Evolutionary conservation across 257 asterid genomes (phyloP), one percentile per base, ranked within the genome.

Genomic region (Solanum pimpinellifolium): DNA sequence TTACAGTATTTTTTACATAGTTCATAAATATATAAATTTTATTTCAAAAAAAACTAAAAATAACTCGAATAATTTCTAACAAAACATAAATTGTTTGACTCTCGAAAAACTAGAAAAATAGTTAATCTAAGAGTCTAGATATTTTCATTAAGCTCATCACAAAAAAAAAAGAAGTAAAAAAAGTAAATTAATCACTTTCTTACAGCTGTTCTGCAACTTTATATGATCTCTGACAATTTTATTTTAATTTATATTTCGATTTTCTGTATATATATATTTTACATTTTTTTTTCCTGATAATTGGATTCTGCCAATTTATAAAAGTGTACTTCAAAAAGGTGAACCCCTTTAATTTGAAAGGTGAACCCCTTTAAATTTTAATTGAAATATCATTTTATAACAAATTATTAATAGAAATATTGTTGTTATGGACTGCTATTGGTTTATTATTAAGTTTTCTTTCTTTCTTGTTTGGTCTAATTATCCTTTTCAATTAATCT

Each of bases 31-130:
- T 35, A 37, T 37, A 1, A 37, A 37, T 1, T 37, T 37, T 5
- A 37, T 37, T 37, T 37, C 0, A 5, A 5, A 6, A 35, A 5
- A 37, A 5, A 37, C 0, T 35, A 0, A 35, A 35, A 6, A 35
- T 35, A 1, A 6, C 7, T 35, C 5, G 0, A 35, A 1, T 1
- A 35, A 1, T 35, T 35, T 35, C 6, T 4, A 1, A 35, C 0
- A 4, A 35, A 4, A 35, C 0, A 5, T 35, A 35, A 35, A 35
- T 35, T 35, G 6, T 35, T 35, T 5, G 1, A 31, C 33, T 3
- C 0, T 31, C 33, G 3, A 31, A 31, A 31, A 31, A 31, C 33
- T 3, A 2, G 33, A 0, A 3, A 31, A 31, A 31, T 1, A 21
- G 16, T 23, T 12, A 11, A 20, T 60, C 68, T 21, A 37, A 0